Percentiles rank a stretch among this genome's conserved stretches.
Conservation (phyloP, 2,329 filamentous ascomycete species). For the Curvularia verruculosa region DNA sequence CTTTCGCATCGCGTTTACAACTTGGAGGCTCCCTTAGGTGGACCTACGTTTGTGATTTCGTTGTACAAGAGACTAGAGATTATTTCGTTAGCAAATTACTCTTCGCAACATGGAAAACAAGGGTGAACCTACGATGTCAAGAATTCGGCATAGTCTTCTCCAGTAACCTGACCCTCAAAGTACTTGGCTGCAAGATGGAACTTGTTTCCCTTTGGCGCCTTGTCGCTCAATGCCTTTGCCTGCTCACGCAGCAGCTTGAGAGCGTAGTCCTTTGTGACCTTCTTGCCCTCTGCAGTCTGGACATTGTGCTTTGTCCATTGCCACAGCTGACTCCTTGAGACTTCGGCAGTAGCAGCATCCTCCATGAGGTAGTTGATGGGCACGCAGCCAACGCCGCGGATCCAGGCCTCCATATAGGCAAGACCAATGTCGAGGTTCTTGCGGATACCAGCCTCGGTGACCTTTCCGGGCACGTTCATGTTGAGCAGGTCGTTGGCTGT, state of each 20-base stretch:
- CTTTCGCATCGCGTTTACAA: slow-evolving; percentile 34
- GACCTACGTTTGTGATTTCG: slow-evolving; percentile 78
- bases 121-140: slow-evolving; percentile 73
- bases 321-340: slow-evolving; percentile 93
- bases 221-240: slow-evolving; percentile 73
- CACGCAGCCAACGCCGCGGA: slow-evolving; percentile 91
- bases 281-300: slow-evolving; percentile 84
- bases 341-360: slow-evolving; percentile 95
- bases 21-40: slow-evolving; percentile 62
- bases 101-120: background rate
- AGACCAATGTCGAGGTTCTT: slow-evolving; percentile 98
- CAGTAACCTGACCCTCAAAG: slow-evolving; percentile 90
- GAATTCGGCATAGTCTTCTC: slow-evolving; percentile 97
- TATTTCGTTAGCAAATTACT: slow-evolving; percentile 24
- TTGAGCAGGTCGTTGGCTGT: slow-evolving; percentile 90
- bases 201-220: slow-evolving; percentile 87
- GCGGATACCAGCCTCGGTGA: slow-evolving; percentile 93
- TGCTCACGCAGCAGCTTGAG: slow-evolving; percentile 87
- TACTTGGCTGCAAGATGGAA: slow-evolving; percentile 89
- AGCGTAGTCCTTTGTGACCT: slow-evolving; percentile 89
- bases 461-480: slow-evolving; percentile 92
- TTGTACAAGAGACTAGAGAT: slow-evolving; percentile 77
- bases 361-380: slow-evolving; percentile 99
- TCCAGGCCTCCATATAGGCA: slow-evolving; percentile 98
- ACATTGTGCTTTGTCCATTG: slow-evolving; percentile 84